Percentiles rank a stretch among this genome's conserved stretches.
These are phyloP conservation scores for Globisporangium lucens DNA, from an alignment of 352 stramenopile genomes.

Conservation along the genomic window DNA sequence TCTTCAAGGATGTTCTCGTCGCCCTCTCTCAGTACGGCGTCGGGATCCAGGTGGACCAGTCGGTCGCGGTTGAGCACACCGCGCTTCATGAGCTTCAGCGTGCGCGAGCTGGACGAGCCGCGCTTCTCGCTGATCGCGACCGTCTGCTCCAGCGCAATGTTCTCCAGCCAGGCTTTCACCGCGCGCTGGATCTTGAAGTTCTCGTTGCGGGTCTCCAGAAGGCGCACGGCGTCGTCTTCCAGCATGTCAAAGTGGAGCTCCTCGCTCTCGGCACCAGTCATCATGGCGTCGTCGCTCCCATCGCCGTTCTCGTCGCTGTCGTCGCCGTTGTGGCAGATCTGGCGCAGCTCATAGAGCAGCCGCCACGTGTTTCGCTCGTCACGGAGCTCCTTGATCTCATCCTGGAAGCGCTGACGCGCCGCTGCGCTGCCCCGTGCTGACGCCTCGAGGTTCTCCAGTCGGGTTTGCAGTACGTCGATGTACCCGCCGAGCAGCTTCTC, in stretches of 20 bases:
- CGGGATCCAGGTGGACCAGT: slow-evolving; percentile 60
- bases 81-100: slow-evolving; percentile 60
- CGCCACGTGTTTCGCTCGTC: slow-evolving; percentile 87
- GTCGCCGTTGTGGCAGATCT: slow-evolving; percentile 44
- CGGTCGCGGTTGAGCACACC: slow-evolving; percentile 28
- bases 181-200: slow-evolving; percentile 67
- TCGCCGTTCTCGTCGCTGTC: slow-evolving; percentile 32
- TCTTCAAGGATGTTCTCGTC: slow-evolving; percentile 64
- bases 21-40: slow-evolving; percentile 61
- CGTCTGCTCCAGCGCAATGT: slow-evolving; percentile 65
- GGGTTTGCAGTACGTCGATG: slow-evolving; percentile 70
- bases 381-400: slow-evolving; percentile 56
- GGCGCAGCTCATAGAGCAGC: slow-evolving; percentile 66
- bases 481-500: slow-evolving; percentile 75
- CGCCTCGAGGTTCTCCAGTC: slow-evolving; percentile 52
- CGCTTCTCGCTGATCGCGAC: slow-evolving; percentile 61
- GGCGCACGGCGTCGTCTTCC: slow-evolving; percentile 66
- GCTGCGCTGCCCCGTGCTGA: slow-evolving; percentile 13
- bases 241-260: slow-evolving; percentile 73
- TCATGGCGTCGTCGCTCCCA: slow-evolving; percentile 27
- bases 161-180: slow-evolving; percentile 81
- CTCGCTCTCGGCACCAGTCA: slow-evolving; percentile 32
- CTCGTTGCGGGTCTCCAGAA: slow-evolving; percentile 60
- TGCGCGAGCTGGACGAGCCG: slow-evolving; percentile 46
- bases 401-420: slow-evolving; percentile 36